Evolutionary conservation across 495 filamentous ascomycete species (phyloP), one percentile per base, ranked within the genome.

Genomic region (Penicillium steckii): DNA sequence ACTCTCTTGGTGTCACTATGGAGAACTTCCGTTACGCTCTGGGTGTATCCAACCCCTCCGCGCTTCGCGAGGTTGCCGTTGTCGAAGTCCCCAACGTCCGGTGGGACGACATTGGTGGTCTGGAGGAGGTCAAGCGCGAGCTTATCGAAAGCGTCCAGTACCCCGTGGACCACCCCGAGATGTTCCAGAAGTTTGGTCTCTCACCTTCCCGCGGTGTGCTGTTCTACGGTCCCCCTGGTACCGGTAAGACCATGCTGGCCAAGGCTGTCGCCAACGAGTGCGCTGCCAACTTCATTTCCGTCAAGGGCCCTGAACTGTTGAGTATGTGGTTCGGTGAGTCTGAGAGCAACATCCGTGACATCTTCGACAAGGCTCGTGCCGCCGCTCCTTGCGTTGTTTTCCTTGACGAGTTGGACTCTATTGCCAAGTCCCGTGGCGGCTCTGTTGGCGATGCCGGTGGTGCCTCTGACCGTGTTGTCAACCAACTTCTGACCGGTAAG

Each of bases 281-380:
- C 62, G 86, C 95, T 43, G 94, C 94, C 75, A 98, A 98, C 78
- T 98, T 98, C 78, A 97, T 98, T 69, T 97, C 94, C 48, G 85
- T 98, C 68, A 98, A 98, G 83, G 94, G 94, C 51, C 94, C 94
- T 55, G 94, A 98, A 76, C 76, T 98, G 62, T 83, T 98, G 52
- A 96, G 90, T 66, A 98, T 98, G 94, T 98, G 94, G 94, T 98
- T 98, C 71, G 94, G 94, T 87, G 94, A 98, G 76, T 97, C 95
- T 15, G 94, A 98, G 74, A 96, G 90, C 86, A 98, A 98, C 77
- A 97, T 98, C 56, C 90, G 94, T 66, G 94, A 98, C 61, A 98
- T 98, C 64, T 98, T 98, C 77, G 94, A 98, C 85, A 98, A 98
- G 82, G 94, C 94, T 60, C 89, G 94, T 62, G 95, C 95, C 56